Evolutionary conservation across 345 rosid genomes (phyloP).

Genomic region (Xanthoceras sorbifolium): DNA sequence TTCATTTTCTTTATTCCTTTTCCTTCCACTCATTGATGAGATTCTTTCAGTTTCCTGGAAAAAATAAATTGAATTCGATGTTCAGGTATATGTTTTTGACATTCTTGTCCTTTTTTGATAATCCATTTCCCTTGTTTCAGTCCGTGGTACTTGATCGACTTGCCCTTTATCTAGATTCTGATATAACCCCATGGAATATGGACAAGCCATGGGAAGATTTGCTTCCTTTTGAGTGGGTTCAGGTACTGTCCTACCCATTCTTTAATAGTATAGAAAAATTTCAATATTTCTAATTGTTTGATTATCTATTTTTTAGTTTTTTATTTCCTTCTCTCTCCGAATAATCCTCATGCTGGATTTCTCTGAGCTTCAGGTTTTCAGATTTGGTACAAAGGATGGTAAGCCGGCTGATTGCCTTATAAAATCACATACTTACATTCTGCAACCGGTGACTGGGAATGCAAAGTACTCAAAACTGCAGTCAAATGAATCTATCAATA

Average conservation of each 20-base stretch:
- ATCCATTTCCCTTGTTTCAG: slow-evolving; percentile 38
- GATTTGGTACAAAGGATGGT: slow-evolving; percentile 81
- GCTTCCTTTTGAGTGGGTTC: slow-evolving; percentile 90
- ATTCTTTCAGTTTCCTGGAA: neutral
- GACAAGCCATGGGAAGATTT: slow-evolving; percentile 85
- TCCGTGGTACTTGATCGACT: slow-evolving; percentile 88
- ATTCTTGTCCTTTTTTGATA: slow-evolving; percentile 14
- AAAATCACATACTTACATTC: slow-evolving; percentile 69
- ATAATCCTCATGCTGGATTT: slow-evolving; percentile 11
- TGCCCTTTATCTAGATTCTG: slow-evolving; percentile 93
- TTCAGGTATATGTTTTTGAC: neutral
- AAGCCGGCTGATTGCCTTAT: slow-evolving; percentile 63
- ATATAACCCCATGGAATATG: slow-evolving; percentile 80
- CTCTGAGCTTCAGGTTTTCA: slow-evolving; percentile 61
- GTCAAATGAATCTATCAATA: slow-evolving; percentile 40
- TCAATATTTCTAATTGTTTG: neutral
- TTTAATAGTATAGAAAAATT: neutral
- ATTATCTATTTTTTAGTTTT: slow-evolving; percentile 2
- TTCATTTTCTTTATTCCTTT: neutral
- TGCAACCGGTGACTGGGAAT: slow-evolving; percentile 93
- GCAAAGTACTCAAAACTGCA: slow-evolving; percentile 74
- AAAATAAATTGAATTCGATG: neutral
- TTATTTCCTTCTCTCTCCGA: slow-evolving; percentile 12
- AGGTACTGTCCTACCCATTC: slow-evolving; percentile 43
- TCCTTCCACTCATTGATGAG: neutral